Evolutionary conservation across 108 stramenopile genomes (phyloP), one percentile per base, ranked within the genome.

Genomic region (Discostella pseudostelligera): DNA sequence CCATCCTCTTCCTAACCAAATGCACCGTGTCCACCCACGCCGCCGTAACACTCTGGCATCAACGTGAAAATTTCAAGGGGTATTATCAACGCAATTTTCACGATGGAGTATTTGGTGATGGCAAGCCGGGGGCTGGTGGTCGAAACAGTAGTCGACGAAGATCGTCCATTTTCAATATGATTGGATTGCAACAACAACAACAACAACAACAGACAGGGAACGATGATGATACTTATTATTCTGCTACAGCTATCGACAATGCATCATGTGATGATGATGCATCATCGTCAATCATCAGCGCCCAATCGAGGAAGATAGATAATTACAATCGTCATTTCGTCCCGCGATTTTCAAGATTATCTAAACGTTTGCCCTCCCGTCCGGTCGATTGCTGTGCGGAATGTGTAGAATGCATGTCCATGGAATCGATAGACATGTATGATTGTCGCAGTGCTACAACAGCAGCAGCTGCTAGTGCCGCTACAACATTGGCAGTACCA

Each of bases 341-440:
- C 0, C 73, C 49, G 39, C 59, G 73, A 19, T 62, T 74, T 47
- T 74, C 65, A 14, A 39, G 73, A 35, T 40, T 74, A 11, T 65
- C 59, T 7, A 56, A 62, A 47, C 73, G 73, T 13, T 46, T 60
- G 3, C 35, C 73, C 14, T 59, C 45, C 21, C 59, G 44, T 17
- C 53, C 57, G 21, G 65, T 74, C 4, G 74, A 75, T 19, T 75
- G 74, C 50, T 75, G 74, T 25, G 16, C 26, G 29, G 67, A 67
- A 57, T 75, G 74, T 32, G 61, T 44, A 19, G 65, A 75, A 40
- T 75, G 61, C 56, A 75, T 75, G 73, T 53, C 65, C 4, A 28
- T 39, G 28, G 59, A 60, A 35, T 58, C 65, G 3, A 54, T 67
- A 53, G 59, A 32, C 7, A 44, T 44, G 24, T 39, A 53, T 13